Evolutionary conservation across 2,329 filamentous ascomycete genomes (phyloP).

Genomic region (Diplocarpon mali): DNA sequence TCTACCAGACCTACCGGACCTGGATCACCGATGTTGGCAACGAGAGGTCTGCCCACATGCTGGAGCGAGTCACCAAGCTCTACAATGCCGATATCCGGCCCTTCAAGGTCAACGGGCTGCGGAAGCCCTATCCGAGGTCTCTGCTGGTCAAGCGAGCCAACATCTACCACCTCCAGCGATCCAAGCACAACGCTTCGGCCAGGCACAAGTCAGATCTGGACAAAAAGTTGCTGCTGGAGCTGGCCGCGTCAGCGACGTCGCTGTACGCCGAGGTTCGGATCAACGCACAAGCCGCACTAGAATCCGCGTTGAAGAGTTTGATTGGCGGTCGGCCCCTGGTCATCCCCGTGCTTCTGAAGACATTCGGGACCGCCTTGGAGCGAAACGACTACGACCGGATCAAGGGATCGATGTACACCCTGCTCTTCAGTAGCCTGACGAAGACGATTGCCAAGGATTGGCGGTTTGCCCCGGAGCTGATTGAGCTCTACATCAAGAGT

Average conservation of each 20-base stretch:
- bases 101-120: constrained; percentile 86
- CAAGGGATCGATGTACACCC: constrained; percentile 85
- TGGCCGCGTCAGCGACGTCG: constrained; percentile 83
- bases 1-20: constrained; percentile 85
- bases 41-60: constrained; percentile 83
- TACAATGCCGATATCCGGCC: constrained; percentile 79
- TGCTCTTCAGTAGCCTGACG: constrained; percentile 78
- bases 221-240: constrained; percentile 70
- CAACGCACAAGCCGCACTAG: constrained; percentile 81
- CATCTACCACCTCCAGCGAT: constrained; percentile 86
- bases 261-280: constrained; percentile 92
- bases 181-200: constrained; percentile 85
- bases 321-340: constrained; percentile 81
- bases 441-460: constrained; percentile 87
- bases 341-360: constrained; percentile 74
- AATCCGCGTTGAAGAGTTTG: constrained; percentile 85
- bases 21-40: constrained; percentile 98
- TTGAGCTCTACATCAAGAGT: constrained; percentile 81
- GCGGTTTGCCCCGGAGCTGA: constrained; percentile 85
- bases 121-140: constrained; percentile 86
- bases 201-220: constrained; percentile 85
- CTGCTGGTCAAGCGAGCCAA: constrained; percentile 88
- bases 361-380: constrained; percentile 67
- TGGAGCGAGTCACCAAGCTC: constrained; percentile 77
- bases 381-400: constrained; percentile 79